Evolutionary conservation across 331 rosid species (phyloP).

Genomic region (Arachis monticola): DNA sequence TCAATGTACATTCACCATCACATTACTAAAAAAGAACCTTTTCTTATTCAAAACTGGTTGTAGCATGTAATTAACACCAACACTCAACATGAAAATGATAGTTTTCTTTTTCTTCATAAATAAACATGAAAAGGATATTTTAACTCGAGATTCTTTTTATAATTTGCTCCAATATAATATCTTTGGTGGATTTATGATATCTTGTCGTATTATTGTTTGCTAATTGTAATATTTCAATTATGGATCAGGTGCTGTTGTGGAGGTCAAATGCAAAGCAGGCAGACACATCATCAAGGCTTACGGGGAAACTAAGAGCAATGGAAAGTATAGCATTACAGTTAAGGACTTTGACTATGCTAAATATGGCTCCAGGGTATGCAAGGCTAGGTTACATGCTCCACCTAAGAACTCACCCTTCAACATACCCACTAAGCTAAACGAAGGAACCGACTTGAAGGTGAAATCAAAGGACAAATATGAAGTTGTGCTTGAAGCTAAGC

Average conservation of each 20-base stretch:
- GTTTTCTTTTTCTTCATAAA: not conserved
- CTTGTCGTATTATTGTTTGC: not conserved
- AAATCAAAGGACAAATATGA: constrained; percentile 68
- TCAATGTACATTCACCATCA: not conserved
- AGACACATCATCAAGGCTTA: constrained; percentile 63
- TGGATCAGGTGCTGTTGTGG: constrained; percentile 72
- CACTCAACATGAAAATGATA: not conserved
- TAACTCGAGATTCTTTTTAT: not conserved
- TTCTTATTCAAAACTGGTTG: not conserved
- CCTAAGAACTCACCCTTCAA: constrained; percentile 74
- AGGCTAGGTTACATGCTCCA: constrained; percentile 71
- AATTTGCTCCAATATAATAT: not conserved
- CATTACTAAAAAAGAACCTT: not conserved
- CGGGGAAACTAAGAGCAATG: constrained; percentile 78
- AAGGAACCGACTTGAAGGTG: constrained; percentile 63
- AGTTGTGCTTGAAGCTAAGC: constrained; percentile 69
- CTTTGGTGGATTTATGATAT: not conserved
- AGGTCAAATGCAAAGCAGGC: constrained; percentile 76
- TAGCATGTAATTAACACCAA: not conserved
- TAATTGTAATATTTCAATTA: not conserved
- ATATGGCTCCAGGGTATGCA: constrained; percentile 65
- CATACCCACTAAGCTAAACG: constrained; percentile 68
- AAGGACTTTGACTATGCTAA: constrained; percentile 60
- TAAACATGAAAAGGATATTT: constrained; percentile 7
- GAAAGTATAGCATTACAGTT: constrained; percentile 69